A percentile compares a stretch with the other conserved stretches of the same genome.
These are phyloP conservation scores for Casuarina glauca DNA, from an alignment of 306 rosid species.

Conservation along the genomic window DNA sequence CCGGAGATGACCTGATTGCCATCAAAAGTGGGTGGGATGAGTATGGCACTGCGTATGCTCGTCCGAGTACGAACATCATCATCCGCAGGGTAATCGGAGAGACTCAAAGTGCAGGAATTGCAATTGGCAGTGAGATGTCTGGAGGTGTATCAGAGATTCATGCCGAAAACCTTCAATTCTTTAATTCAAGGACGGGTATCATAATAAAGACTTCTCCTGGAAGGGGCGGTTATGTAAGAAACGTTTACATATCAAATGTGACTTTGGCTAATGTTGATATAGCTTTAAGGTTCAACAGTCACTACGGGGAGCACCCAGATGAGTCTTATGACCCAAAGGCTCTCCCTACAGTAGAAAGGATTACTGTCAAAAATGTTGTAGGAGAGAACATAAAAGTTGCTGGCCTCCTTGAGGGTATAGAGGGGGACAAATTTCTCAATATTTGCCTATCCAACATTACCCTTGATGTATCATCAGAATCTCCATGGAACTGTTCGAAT, in stretches of 20 bases:
- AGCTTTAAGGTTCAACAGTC: slow-evolving; percentile 66
- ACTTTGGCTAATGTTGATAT: slow-evolving; percentile 50
- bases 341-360: slow-evolving; percentile 54
- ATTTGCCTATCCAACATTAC: slow-evolving; percentile 62
- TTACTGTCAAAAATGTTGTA: slow-evolving; percentile 56
- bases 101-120: slow-evolving; percentile 63
- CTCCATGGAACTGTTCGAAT: slow-evolving; percentile 75
- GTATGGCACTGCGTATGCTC: slow-evolving; percentile 65
- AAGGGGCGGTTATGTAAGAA: slow-evolving; percentile 79
- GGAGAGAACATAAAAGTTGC: slow-evolving; percentile 56
- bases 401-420: slow-evolving; percentile 68
- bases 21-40: slow-evolving; percentile 92
- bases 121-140: slow-evolving; percentile 89
- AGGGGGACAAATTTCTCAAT: slow-evolving; percentile 55
- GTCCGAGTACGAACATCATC: slow-evolving; percentile 61
- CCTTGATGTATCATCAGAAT: slow-evolving; percentile 47
- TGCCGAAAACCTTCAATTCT: slow-evolving; percentile 57
- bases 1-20: slow-evolving; percentile 78
- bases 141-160: slow-evolving; percentile 74
- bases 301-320: slow-evolving; percentile 76
- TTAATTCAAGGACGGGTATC: slow-evolving; percentile 49
- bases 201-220: slow-evolving; percentile 78
- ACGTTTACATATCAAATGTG: slow-evolving; percentile 58
- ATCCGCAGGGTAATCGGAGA: slow-evolving; percentile 54
- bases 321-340: slow-evolving; percentile 53